These are phyloP conservation scores for Lizonia empirigonia DNA, from an alignment of 2,329 filamentous ascomycete genomes.

Conservation along the genomic window DNA sequence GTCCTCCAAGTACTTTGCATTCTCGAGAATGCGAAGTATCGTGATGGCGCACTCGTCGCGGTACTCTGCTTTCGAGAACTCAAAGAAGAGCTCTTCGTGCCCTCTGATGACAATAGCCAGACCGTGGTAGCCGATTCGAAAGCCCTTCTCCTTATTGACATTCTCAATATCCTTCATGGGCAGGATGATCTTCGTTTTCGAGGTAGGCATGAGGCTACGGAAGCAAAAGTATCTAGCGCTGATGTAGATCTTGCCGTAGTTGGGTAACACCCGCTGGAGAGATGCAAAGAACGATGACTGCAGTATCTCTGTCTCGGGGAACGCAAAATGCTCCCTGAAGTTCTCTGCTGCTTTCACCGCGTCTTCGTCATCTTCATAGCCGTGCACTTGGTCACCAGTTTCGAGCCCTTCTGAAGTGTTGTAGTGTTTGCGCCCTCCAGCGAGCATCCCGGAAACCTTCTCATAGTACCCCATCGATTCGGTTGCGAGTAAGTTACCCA, in stretches of 20 bases:
- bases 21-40: constrained; percentile 76
- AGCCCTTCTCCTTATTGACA: constrained; percentile 92
- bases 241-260: constrained; percentile 97
- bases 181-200: constrained; percentile 87
- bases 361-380: constrained; percentile 62
- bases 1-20: constrained; percentile 71
- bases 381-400: constrained; percentile 67
- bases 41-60: constrained; percentile 90
- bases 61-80: constrained; percentile 77
- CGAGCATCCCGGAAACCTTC: constrained; percentile 97
- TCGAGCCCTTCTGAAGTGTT: constrained; percentile 69
- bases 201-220: constrained; percentile 85
- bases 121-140: constrained; percentile 87
- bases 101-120: constrained; percentile 91
- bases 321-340: constrained; percentile 86
- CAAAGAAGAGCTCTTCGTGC: constrained; percentile 95
- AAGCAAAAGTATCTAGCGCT: constrained; percentile 90
- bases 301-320: constrained; percentile 82
- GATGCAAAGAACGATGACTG: constrained; percentile 92
- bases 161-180: constrained; percentile 92
- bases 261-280: constrained; percentile 83
- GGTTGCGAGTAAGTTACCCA: constrained; percentile 81
- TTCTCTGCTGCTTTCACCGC: constrained; percentile 64
- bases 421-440: constrained; percentile 88
- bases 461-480: constrained; percentile 97